Evolutionary conservation across 164 flowering plant species (phyloP).

Genomic region (Macadamia tetraphylla): DNA sequence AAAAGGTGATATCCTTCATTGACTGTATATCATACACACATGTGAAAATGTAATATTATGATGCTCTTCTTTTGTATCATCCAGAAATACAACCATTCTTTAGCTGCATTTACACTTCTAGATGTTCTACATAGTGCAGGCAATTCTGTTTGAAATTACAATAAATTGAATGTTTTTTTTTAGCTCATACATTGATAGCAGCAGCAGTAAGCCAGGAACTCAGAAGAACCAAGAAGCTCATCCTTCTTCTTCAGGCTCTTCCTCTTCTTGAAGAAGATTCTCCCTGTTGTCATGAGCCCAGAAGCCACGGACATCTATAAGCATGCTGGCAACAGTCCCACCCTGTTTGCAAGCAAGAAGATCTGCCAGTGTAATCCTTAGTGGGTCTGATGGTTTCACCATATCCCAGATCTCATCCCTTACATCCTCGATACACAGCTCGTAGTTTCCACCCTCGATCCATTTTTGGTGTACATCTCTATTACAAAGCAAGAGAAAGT

Average conservation of each 20-base stretch:
- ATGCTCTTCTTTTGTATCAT: neutral
- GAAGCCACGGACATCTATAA: constrained; percentile 93
- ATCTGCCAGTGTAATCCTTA: constrained; percentile 69
- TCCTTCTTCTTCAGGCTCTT: constrained; percentile 91
- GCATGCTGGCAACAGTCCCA: constrained; percentile 98
- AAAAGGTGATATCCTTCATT: too few relatives aligned
- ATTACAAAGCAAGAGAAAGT: constrained; percentile 5
- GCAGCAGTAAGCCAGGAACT: constrained; percentile 2
- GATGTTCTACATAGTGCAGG: too few relatives aligned
- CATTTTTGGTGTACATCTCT: constrained; percentile 84
- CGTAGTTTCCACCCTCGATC: constrained; percentile 83
- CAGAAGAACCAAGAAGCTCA: neutral
- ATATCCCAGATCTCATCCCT: constrained; percentile 96
- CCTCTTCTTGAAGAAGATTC: constrained; percentile 98
- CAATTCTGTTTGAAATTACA: neutral
- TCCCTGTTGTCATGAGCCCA: constrained; percentile 99
- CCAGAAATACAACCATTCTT: neutral
- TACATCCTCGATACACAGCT: constrained; percentile 69
- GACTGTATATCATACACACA: too few relatives aligned
- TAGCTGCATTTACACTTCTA: neutral
- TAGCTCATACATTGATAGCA: constrained; percentile 15
- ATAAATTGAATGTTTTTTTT: neutral
- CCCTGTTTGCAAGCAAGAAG: constrained; percentile 88
- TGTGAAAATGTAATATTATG: neutral
- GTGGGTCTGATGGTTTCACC: constrained; percentile 89